phyloP scores from a whole-genome alignment of 192 early-diverging fungal genomes.

The Entophlyctis helioformis region DNA sequence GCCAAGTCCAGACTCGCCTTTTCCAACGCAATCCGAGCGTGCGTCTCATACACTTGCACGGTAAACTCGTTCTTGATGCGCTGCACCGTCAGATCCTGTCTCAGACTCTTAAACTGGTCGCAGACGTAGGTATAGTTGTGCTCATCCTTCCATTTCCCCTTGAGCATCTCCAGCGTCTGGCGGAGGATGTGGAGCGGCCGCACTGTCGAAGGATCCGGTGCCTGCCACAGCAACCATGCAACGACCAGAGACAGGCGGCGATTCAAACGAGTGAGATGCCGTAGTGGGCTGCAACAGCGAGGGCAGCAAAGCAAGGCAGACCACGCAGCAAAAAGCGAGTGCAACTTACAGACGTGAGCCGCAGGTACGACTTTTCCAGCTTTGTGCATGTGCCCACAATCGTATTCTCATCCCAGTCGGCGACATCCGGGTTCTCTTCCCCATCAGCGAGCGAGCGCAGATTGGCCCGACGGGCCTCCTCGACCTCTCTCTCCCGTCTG shows the following conservation, averaged over 20 bases:
- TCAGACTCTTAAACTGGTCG: constrained; percentile 91
- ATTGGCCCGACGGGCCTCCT: constrained; percentile 5
- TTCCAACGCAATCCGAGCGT: constrained; percentile 92
- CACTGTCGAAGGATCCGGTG: constrained; percentile 90
- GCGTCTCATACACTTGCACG: constrained; percentile 85
- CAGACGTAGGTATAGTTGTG: constrained; percentile 91
- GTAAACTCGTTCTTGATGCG: constrained; percentile 88
- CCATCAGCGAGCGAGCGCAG: constrained; percentile 11
- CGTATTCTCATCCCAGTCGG: constrained; percentile 68
- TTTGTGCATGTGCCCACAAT: constrained; percentile 77
- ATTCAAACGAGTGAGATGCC: constrained; percentile 1
- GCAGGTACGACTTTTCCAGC: constrained; percentile 86
- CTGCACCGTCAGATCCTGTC: constrained; percentile 96
- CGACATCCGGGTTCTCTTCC: constrained; percentile 47
- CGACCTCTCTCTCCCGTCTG: constrained; percentile 2
- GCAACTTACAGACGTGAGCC: constrained; percentile 81
- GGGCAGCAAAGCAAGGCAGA: too few relatives aligned
- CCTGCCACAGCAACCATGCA: constrained; percentile 33
- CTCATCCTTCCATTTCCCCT: constrained; percentile 68
- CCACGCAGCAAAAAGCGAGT: too few relatives aligned
- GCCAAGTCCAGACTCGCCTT: too few relatives aligned
- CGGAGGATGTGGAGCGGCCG: constrained; percentile 68
- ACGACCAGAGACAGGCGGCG: background rate
- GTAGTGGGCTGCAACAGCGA: too few relatives aligned
- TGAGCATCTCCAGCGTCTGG: constrained; percentile 65